Evolutionary conservation across 257 asterid species (phyloP).

Genomic region (Solanum corneliomulleri): DNA sequence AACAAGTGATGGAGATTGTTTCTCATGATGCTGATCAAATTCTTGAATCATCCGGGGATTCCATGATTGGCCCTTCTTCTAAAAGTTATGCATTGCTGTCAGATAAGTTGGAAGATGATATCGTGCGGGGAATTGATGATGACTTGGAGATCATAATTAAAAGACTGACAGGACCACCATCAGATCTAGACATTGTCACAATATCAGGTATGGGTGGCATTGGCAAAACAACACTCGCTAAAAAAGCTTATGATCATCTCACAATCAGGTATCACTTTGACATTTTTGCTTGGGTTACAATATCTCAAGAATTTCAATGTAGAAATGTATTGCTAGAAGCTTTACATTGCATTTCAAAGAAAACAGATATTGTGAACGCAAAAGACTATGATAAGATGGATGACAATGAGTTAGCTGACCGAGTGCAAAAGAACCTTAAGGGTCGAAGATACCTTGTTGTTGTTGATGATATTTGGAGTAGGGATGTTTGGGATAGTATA

Average conservation of each 20-base stretch:
- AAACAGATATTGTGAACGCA: too few relatives aligned
- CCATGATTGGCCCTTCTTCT: not conserved
- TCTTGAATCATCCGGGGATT: not conserved
- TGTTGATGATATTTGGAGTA: not conserved
- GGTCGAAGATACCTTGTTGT: not conserved
- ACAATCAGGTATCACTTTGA: not conserved
- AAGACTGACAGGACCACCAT: not conserved
- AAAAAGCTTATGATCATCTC: not conserved
- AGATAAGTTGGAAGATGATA: not conserved
- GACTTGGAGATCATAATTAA: not conserved
- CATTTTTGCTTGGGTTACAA: too few relatives aligned
- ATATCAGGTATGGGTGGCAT: not conserved
- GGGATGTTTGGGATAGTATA: not conserved
- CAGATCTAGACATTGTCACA: not conserved
- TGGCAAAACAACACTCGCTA: not conserved
- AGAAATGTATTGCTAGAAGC: too few relatives aligned
- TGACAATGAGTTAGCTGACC: not conserved
- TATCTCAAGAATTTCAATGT: too few relatives aligned
- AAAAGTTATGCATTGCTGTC: not conserved
- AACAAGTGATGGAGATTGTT: not conserved
- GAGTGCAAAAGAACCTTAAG: not conserved
- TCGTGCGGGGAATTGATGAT: not conserved
- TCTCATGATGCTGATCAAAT: not conserved
- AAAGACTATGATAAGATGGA: not conserved
- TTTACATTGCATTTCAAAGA: too few relatives aligned